Evolutionary conservation across 208 protist species (phyloP), one percentile per base, ranked within the genome.

Genomic region (Balamuthia mandrillaris): DNA sequence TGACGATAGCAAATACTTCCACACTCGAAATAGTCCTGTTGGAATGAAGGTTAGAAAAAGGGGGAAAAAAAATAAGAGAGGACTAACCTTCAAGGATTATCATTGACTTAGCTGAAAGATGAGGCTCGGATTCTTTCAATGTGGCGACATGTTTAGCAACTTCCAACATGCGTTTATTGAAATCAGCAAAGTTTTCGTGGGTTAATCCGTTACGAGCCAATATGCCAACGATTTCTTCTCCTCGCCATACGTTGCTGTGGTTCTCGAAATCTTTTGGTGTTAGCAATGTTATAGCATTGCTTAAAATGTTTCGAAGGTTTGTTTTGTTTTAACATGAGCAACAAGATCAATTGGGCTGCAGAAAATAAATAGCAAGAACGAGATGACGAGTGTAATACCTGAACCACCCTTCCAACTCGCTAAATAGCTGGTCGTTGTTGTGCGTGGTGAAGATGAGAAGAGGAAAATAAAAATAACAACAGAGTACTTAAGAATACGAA

Each of bases 21-120:
- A 86, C 41, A 83, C 24, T 56, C 54, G 61, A 56, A 83, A 83
- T 29, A 83, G 7, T 29, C n/a, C 77, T 83, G 37, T 27, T 4
- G 12, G 4, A 49, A n/a, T n/a, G n/a, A n/a, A n/a, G n/a, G 49
- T n/a, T n/a, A 56, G 49, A 16, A 56, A 56, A 56, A 21, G 49
- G 49, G 49, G 49, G 49, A 56, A 56, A n/a, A n/a, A n/a, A 21
- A 56, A 21, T 56, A 56, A 21, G 49, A 56, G 18, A 56, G 49
- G 49, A 56, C n/a, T 31, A 42, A 83, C 77, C 54, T 24, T 68
- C 16, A 16, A 83, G 35, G 0, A 83, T 39, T 1, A 33, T 47
- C 10, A 49, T 24, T 33, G 29, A 21, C 41, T 83, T 83, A 16
- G 77, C 54, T 24, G 6, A 42, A 27, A 83, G 58, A 9, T 52